Percentiles rank a stretch among this genome's conserved stretches.
Evolutionary conservation across 805 yeast genomes (phyloP).

Genomic region (Saccharomycopsis sp.): DNA sequence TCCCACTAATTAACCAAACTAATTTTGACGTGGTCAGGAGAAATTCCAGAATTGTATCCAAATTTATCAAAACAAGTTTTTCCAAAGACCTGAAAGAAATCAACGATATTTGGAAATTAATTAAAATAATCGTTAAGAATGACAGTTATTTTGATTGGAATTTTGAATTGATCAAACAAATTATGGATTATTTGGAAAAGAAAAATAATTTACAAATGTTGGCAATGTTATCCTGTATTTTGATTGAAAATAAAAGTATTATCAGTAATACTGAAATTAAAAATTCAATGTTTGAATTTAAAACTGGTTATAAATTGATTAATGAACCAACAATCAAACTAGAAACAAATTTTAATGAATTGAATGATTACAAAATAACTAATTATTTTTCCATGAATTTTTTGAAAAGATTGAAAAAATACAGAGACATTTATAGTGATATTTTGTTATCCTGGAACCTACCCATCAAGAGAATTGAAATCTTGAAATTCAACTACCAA

Average conservation of each 20-base stretch:
- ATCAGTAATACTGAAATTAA: not conserved
- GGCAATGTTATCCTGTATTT: slow-evolving; percentile 74
- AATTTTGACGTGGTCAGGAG: too few relatives aligned
- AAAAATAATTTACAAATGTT: slow-evolving; percentile 75
- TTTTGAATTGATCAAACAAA: slow-evolving; percentile 48
- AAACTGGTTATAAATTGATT: slow-evolving; percentile 53
- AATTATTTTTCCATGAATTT: slow-evolving; percentile 3
- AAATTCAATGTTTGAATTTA: slow-evolving; percentile 60
- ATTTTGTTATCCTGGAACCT: slow-evolving; percentile 77
- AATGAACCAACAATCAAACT: slow-evolving; percentile 44
- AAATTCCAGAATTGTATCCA: too few relatives aligned
- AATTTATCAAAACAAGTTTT: too few relatives aligned
- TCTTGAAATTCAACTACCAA: slow-evolving; percentile 54
- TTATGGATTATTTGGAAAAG: slow-evolving; percentile 54
- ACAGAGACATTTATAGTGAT: slow-evolving; percentile 63
- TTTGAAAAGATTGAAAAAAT: slow-evolving; percentile 10
- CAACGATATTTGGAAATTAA: too few relatives aligned
- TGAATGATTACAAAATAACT: not conserved
- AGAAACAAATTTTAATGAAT: slow-evolving; percentile 13
- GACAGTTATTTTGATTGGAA: too few relatives aligned
- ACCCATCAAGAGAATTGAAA: slow-evolving; percentile 67
- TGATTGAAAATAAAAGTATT: slow-evolving; percentile 33
- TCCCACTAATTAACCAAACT: too few relatives aligned
- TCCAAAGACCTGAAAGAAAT: too few relatives aligned
- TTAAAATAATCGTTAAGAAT: too few relatives aligned